Percentiles rank a stretch among this genome's conserved stretches.
phyloP scores from a whole-genome alignment of 1,139 yeast genomes.

The Blastobotrys capitulatus region DNA sequence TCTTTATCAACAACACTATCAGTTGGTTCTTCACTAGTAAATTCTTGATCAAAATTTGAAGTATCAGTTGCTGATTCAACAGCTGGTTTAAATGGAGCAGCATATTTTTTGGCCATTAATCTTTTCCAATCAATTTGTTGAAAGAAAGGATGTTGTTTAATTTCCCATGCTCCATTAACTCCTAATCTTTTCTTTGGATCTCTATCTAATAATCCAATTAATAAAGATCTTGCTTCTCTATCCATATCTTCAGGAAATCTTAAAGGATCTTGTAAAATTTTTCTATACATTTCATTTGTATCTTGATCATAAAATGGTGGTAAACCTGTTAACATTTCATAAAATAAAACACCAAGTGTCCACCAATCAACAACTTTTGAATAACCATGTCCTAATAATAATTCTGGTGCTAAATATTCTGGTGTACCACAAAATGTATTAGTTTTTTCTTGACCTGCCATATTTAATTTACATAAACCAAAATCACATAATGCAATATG shows the following conservation, averaged over 20 bases:
- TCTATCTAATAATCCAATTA: slow-evolving; percentile 70
- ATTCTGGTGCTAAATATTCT: slow-evolving; percentile 93
- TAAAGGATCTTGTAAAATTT: slow-evolving; percentile 82
- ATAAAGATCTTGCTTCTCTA: slow-evolving; percentile 78
- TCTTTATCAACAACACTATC: slow-evolving; percentile 91
- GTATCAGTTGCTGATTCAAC: slow-evolving; percentile 86
- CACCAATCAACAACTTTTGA: slow-evolving; percentile 98
- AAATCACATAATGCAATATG: slow-evolving; percentile 97
- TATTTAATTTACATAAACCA: slow-evolving; percentile 90
- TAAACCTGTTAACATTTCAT: slow-evolving; percentile 94
- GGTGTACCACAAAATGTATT: slow-evolving; percentile 97
- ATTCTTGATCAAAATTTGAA: slow-evolving; percentile 87
- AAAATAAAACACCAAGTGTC: slow-evolving; percentile 90
- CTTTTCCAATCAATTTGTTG: slow-evolving; percentile 89
- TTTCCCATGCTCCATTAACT: slow-evolving; percentile 74
- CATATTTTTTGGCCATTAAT: slow-evolving; percentile 77
- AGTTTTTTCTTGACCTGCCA: slow-evolving; percentile 84
- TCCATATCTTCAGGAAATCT: slow-evolving; percentile 87
- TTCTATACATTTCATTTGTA: slow-evolving; percentile 89
- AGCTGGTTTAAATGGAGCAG: slow-evolving; percentile 93
- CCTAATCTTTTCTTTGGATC: slow-evolving; percentile 81
- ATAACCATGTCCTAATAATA: slow-evolving; percentile 86
- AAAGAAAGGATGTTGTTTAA: slow-evolving; percentile 81
- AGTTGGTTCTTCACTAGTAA: slow-evolving; percentile 88
- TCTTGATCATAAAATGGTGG: slow-evolving; percentile 97